Evolutionary conservation across 1,284 basidiomycete genomes (phyloP).

Genomic region (Laetiporus sulphureus): DNA sequence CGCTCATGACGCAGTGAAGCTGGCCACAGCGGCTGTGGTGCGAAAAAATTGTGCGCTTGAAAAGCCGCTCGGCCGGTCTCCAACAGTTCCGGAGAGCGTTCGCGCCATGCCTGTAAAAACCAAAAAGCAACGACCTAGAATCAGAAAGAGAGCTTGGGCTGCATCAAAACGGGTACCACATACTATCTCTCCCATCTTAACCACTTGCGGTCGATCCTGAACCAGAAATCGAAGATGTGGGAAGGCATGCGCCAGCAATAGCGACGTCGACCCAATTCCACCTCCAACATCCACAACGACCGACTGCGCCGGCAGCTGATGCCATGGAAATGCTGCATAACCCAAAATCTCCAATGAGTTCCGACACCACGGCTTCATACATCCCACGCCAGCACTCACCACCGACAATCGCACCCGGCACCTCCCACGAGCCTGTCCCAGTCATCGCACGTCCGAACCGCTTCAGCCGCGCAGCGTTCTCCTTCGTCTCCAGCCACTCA

Average conservation of each 20-base stretch:
- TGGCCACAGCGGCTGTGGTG: constrained; percentile 41
- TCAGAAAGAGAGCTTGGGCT: not conserved
- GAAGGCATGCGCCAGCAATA: constrained; percentile 56
- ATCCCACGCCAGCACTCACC: constrained; percentile 30
- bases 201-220: constrained; percentile 63
- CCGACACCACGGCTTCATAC: not conserved
- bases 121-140: not conserved
- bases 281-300: constrained; percentile 70
- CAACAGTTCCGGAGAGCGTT: constrained; percentile 53
- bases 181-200: constrained; percentile 50
- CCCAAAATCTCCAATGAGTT: no score
- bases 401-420: constrained; percentile 22
- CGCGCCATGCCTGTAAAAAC: constrained; percentile 49
- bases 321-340: constrained; percentile 56
- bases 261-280: constrained; percentile 66
- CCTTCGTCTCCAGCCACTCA: constrained; percentile 30
- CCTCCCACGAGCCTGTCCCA: constrained; percentile 60
- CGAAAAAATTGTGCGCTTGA: constrained; percentile 71
- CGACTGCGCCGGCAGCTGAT: constrained; percentile 38
- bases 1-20: constrained; percentile 2
- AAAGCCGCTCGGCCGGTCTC: constrained; percentile 50
- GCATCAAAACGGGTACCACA: constrained; percentile 8
- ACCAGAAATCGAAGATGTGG: constrained; percentile 51
- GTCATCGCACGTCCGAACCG: constrained; percentile 69
- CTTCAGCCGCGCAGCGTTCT: constrained; percentile 37